Conservation (phyloP, 2,329 filamentous ascomycete species). For the Pleoardoris graminearum region DNA sequence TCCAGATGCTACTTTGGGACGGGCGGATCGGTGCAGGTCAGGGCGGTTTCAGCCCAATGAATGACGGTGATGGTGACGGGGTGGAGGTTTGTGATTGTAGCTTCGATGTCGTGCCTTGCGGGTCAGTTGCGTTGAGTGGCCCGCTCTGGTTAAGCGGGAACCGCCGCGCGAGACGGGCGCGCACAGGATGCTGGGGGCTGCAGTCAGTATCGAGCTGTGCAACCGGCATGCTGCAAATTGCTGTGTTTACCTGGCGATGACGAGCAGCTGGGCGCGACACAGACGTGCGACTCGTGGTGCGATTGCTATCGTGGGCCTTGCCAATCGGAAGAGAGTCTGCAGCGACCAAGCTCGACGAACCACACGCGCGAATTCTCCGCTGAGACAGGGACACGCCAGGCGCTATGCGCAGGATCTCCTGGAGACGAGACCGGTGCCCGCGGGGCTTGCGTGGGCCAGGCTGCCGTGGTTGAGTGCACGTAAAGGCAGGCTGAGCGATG, state of each 20-base stretch:
- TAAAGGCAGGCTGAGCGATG: too few relatives aligned
- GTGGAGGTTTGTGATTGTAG: constrained; percentile 36
- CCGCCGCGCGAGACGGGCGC: constrained; percentile 13
- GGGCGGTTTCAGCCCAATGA: constrained; percentile 32
- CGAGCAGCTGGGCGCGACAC: constrained; percentile 7
- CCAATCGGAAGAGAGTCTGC: constrained; percentile 28
- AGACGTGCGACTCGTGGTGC: constrained; percentile 12
- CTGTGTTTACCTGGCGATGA: constrained; percentile 27
- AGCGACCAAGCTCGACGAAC: constrained; percentile 23
- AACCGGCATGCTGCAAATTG: constrained; percentile 9
- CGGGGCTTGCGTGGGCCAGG: constrained; percentile 7
- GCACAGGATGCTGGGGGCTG: constrained; percentile 13
- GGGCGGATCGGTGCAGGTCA: constrained; percentile 27
- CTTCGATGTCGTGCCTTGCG: constrained; percentile 41
- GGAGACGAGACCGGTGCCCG: constrained; percentile 25
- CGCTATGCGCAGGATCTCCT: constrained; percentile 26
- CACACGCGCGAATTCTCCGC: constrained; percentile 18
- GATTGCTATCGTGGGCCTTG: constrained; percentile 16
- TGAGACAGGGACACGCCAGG: constrained; percentile 22
- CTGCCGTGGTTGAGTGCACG: too few relatives aligned
- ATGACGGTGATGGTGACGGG: constrained; percentile 19
- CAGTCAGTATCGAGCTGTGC: constrained; percentile 18
- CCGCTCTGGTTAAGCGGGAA: constrained; percentile 30
- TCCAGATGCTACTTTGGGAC: constrained; percentile 16
- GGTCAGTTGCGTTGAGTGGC: constrained; percentile 35